Evolutionary conservation across 2,329 filamentous ascomycete genomes (phyloP), one percentile per base, ranked within the genome.

Genomic region (Aspergillus sp.): DNA sequence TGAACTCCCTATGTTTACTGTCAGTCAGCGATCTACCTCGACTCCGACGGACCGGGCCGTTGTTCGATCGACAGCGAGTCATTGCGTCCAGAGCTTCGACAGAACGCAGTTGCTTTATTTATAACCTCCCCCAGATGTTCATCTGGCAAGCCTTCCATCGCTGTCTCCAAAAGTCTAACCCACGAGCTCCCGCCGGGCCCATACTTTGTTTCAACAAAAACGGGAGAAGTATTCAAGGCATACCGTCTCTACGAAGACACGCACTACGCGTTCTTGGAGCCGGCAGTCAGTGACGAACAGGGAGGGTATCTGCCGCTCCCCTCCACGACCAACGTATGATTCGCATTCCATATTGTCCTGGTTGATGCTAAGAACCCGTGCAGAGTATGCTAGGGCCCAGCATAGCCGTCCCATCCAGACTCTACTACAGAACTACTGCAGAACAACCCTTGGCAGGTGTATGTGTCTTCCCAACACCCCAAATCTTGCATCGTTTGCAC

Each of bases 361-460:
- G 7, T 3, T 29, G 7, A 29, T 29, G 7, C 11, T 29, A 29
- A 29, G 25, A 7, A 7, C 4, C 25, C 7, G 6, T 10, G 25
- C 25, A 29, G 36, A 58, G 40, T 53, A 54, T 19, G 45, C 58
- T 9, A 62, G 55, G 54, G 57, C 76, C 52, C 60, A 77, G 40
- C 29, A 72, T 78, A 45, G 77, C 72, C 3, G 84, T 87, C 0
- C 83, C 84, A 3, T 86, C 83, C 5, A 76, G 84, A 9, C 70
- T 87, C 0, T 86, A 86, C 69, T 83, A 75, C 66, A 78, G 74
- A 2, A 78, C 74, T 43, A 81, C 79, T 0, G 60, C 67, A 0
- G 71, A 76, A n/a, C 78, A 82, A 60, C 84, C 83, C 1, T 72
- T 88, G 0, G 80, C 82, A 4, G 84, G 85, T 16, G 25, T 29